Conservation (phyloP, 129 eudicot genomes). For the Lactuca sativa region DNA sequence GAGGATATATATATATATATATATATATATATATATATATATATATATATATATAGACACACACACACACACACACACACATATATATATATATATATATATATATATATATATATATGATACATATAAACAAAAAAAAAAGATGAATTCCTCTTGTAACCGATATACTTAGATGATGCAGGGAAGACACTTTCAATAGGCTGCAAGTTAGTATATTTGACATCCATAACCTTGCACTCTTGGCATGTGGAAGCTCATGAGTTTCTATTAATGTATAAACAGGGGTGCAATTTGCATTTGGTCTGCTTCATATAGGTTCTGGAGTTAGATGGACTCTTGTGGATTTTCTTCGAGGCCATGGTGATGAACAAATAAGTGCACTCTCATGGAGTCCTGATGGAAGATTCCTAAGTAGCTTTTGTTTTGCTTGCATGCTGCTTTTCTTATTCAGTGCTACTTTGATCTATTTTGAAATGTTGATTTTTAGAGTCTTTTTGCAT, state of each 20-base stretch:
- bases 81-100: not conserved
- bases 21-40: no score
- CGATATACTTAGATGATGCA: slow-evolving; percentile 31
- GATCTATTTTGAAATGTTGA: slow-evolving; percentile 4
- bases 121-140: slow-evolving; percentile 6
- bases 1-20: no score
- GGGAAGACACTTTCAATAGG: slow-evolving; percentile 86
- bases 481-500: not conserved
- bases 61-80: no score
- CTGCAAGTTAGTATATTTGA: slow-evolving; percentile 68
- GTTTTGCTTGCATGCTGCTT: no score
- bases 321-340: no score
- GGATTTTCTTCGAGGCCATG: no score
- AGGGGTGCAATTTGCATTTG: slow-evolving; percentile 94
- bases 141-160: slow-evolving; percentile 37
- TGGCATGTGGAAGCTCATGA: not conserved
- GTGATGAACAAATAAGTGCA: no score
- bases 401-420: no score
- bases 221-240: not conserved
- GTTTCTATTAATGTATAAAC: not conserved
- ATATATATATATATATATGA: no score
- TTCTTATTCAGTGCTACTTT: not conserved
- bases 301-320: not conserved
- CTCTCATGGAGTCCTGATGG: no score
- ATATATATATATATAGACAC: no score